A percentile compares a stretch with the other conserved stretches of the same genome.
Conservation (phyloP, 805 yeast species). For the Candida nemodendra region DNA sequence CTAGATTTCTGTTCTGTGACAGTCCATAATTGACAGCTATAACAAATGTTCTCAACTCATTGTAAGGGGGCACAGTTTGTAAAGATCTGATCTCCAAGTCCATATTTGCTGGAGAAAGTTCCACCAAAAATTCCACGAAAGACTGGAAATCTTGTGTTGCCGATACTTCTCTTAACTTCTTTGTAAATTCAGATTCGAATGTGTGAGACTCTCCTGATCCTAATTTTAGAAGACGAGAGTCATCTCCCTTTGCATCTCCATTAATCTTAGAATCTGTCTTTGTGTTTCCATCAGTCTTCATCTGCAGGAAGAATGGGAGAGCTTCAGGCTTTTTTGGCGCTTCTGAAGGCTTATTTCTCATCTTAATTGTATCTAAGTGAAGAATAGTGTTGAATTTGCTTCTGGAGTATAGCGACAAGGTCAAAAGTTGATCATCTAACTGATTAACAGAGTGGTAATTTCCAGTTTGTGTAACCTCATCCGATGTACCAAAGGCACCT, state of each 20-base stretch:
- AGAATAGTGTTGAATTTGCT: conserved; percentile 74
- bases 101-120: conserved; percentile 69
- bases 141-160: conserved; percentile 38
- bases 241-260: conserved; percentile 36
- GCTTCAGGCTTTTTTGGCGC: conserved; percentile 82
- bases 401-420: conserved; percentile 77
- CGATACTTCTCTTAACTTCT: conserved; percentile 53
- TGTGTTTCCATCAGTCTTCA: conserved; percentile 56
- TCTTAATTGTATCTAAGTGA: conserved; percentile 79
- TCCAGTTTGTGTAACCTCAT: conserved; percentile 30
- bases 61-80: conserved; percentile 60
- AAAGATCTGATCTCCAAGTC: conserved; percentile 88
- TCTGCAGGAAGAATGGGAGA: conserved; percentile 75
- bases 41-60: conserved; percentile 64
- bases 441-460: conserved; percentile 59
- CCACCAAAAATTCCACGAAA: conserved; percentile 55
- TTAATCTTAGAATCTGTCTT: conserved; percentile 65
- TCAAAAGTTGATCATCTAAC: conserved; percentile 58
- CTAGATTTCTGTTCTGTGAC: conserved; percentile 57
- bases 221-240: conserved; percentile 34
- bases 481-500: conserved; percentile 61
- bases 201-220: conserved; percentile 36
- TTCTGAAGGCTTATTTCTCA: conserved; percentile 86
- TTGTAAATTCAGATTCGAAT: conserved; percentile 77
- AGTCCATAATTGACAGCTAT: conserved; percentile 66